Percentiles rank a stretch among this genome's conserved stretches.
phyloP scores from a whole-genome alignment of 306 rosid genomes.

The Fragaria iinumae region DNA sequence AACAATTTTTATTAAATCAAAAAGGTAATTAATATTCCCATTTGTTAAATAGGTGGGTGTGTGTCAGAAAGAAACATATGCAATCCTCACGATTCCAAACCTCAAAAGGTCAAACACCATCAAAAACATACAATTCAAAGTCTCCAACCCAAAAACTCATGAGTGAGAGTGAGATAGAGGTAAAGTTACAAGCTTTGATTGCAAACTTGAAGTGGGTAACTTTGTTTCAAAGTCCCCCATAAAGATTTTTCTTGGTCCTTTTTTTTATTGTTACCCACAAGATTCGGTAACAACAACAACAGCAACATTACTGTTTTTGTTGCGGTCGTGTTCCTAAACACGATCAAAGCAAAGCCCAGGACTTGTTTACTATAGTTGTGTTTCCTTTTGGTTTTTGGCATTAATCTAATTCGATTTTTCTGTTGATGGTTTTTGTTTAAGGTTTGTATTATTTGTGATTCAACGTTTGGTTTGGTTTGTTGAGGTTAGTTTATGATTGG shows the following conservation, averaged over 20 bases:
- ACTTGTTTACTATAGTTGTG: background rate
- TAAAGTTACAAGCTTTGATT: slow-evolving; percentile 29
- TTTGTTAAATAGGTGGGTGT: slow-evolving; percentile 33
- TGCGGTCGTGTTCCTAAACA: slow-evolving; percentile 16
- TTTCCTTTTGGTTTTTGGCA: background rate
- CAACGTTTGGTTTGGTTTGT: background rate
- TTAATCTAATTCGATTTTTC: background rate
- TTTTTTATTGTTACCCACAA: slow-evolving; percentile 15
- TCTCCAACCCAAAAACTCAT: slow-evolving; percentile 19
- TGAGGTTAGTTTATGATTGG: slow-evolving; percentile 7
- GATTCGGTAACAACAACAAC: slow-evolving; percentile 20
- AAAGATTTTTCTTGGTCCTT: background rate
- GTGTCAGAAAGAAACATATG: slow-evolving; percentile 33
- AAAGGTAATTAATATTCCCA: slow-evolving; percentile 21
- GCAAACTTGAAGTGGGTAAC: slow-evolving; percentile 9
- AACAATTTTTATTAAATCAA: background rate
- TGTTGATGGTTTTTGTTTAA: background rate
- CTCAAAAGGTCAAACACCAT: slow-evolving; percentile 32
- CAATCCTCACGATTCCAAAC: slow-evolving; percentile 12
- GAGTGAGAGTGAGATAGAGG: background rate
- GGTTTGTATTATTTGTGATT: background rate
- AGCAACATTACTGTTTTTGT: background rate
- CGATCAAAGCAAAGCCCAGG: slow-evolving; percentile 5
- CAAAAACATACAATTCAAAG: slow-evolving; percentile 2
- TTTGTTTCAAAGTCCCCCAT: slow-evolving; percentile 12